Evolutionary conservation across 495 filamentous ascomycete species (phyloP), one percentile per base, ranked within the genome.

Genomic region (Bryoglossum gracile): DNA sequence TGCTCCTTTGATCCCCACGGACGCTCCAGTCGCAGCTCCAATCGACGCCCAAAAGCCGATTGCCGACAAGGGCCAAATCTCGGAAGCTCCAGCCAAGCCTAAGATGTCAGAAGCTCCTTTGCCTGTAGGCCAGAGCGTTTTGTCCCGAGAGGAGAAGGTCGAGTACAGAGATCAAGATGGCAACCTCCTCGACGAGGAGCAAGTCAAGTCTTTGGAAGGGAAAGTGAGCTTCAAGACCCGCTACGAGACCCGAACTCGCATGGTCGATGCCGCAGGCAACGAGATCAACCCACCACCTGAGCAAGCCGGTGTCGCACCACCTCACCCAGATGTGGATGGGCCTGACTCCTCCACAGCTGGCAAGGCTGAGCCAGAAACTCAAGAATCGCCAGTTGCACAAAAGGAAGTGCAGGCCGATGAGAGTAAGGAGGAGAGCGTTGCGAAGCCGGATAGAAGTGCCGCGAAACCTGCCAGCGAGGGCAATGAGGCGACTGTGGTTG

Each of bases 121-220:
- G 2, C 66, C 68, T n/a, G 61, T 62, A 28, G 68, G 73, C 18
- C 75, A 78, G 45, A 71, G 73, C 42, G 59, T 89, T 35, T 42
- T 87, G 34, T 76, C 75, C 36, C 75, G 75, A 22, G 84, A 95
- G 62, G 89, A 95, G 61, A 84, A 83, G 50, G 73, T 96, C 50
- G 92, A 98, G 67, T 98, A 94, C 66, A 82, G 92, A 35, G 92
- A 98, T 62, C 87, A 97, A 62, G 71, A 94, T 53, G 92, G 92
- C 42, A 95, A 96, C 57, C 58, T 97, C 33, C 73, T 98, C 17
- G 72, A 91, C 56, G 81, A 86, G 51, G 81, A 84, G 57, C 78
- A 95, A 52, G 91, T 98, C 36, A 78, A 83, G 56, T 82, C 79
- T 1, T 78, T 98, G 21, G 75, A 84, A 58, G 92, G 91, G 57